These are phyloP conservation scores for Rachicladosporium sp. DNA, from an alignment of 2,329 filamentous ascomycete species.

Conservation along the genomic window DNA sequence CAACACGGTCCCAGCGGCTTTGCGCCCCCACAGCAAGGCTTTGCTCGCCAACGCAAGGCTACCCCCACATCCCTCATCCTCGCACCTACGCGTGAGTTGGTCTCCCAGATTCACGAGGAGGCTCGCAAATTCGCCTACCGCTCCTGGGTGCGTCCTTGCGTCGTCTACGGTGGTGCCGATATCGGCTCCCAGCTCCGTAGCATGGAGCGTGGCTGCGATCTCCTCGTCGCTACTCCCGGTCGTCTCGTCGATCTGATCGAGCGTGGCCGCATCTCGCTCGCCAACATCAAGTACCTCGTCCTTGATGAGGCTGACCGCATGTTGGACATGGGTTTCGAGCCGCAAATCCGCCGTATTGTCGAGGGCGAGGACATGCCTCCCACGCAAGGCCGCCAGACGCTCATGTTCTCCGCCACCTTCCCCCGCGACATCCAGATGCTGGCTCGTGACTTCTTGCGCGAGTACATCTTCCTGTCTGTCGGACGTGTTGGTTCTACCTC, in stretches of 20 bases:
- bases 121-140: conserved; percentile 96
- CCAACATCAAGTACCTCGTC: conserved; percentile 98
- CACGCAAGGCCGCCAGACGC: conserved; percentile 76
- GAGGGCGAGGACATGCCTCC: conserved; percentile 95
- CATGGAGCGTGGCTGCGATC: conserved; percentile 94
- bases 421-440: conserved; percentile 99
- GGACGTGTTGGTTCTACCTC: conserved; percentile 97
- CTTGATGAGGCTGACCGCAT: conserved; percentile 99
- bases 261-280: conserved; percentile 91
- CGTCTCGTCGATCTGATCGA: conserved; percentile 97
- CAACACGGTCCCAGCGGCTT: conserved; percentile 67
- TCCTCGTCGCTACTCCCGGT: conserved; percentile 92
- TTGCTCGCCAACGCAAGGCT: conserved; percentile 90
- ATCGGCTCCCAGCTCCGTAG: conserved; percentile 96
- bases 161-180: conserved; percentile 97
- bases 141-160: conserved; percentile 95
- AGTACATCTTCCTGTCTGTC: conserved; percentile 97
- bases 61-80: conserved; percentile 93
- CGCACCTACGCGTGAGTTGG: conserved; percentile 92
- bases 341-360: conserved; percentile 96
- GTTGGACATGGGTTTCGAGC: conserved; percentile 99
- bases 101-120: conserved; percentile 97
- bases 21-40: conserved; percentile 57
- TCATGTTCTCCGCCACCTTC: conserved; percentile 99
- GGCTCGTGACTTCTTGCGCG: conserved; percentile 94